These are phyloP conservation scores for Carex scoparia DNA, from an alignment of 176 grass and related monocot species.

Conservation along the genomic window DNA sequence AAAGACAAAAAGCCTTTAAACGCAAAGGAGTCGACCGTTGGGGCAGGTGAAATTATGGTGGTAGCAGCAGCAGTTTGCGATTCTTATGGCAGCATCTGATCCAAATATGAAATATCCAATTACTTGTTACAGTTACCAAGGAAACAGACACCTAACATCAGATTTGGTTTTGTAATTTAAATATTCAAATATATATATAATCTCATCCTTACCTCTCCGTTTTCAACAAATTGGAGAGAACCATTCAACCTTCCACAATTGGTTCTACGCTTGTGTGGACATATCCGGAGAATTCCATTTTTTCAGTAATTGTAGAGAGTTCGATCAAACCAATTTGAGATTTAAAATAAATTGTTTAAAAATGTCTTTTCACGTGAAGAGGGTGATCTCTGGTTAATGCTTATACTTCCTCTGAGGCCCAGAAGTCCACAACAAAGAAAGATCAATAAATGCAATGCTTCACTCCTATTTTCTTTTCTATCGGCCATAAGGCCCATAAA, in stretches of 20 bases:
- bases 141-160: background rate
- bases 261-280: background rate
- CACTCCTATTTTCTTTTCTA: no score
- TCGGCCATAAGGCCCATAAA: no score
- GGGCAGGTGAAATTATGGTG: background rate
- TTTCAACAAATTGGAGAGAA: background rate
- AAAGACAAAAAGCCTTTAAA: background rate
- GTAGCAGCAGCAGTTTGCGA: background rate
- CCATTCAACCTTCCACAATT: background rate
- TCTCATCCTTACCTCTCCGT: background rate
- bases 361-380: conserved; percentile 11
- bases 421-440: background rate
- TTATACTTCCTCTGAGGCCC: background rate
- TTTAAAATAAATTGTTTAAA: conserved; percentile 16
- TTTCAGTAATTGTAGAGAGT: background rate
- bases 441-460: conserved; percentile 8
- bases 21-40: background rate
- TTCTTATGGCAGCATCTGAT: background rate
- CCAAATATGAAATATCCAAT: background rate
- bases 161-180: background rate
- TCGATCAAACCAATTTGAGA: background rate
- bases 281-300: background rate
- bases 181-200: no score
- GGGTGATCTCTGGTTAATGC: background rate
- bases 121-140: background rate